Conservation (phyloP, 2,329 filamentous ascomycete species). For the Ampelomyces quisqualis region DNA sequence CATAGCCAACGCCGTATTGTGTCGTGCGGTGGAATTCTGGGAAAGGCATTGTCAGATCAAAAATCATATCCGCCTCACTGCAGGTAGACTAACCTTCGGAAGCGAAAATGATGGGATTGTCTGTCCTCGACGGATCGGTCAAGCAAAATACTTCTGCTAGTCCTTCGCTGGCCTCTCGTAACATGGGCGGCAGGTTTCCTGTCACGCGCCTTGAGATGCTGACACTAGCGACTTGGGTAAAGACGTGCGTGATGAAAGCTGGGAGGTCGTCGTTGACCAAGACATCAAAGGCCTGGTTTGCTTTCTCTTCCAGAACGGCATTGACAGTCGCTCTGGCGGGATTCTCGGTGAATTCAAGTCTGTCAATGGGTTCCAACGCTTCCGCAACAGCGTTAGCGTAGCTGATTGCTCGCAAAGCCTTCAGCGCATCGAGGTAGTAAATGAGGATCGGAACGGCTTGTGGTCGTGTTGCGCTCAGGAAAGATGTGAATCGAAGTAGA, state of each 20-base stretch:
- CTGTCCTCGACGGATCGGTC: conserved; percentile 69
- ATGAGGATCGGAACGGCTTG: conserved; percentile 65
- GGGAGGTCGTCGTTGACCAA: conserved; percentile 69
- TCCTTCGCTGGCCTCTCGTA: conserved; percentile 70
- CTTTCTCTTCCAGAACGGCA: conserved; percentile 61
- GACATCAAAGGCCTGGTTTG: conserved; percentile 63
- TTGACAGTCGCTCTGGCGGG: conserved; percentile 58
- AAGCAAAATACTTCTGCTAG: conserved; percentile 76
- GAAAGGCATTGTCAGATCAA: conserved; percentile 8
- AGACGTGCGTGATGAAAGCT: conserved; percentile 69
- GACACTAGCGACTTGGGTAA: conserved; percentile 67
- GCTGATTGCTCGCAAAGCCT: conserved; percentile 68
- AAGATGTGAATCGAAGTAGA: conserved; percentile 66
- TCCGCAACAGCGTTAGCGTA: conserved; percentile 70
- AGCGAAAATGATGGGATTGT: conserved; percentile 76
- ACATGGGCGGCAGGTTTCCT: conserved; percentile 63
- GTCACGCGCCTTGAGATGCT: conserved; percentile 69
- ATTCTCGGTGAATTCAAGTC: conserved; percentile 57
- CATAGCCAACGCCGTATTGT: conserved; percentile 72
- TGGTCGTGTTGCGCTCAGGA: conserved; percentile 61
- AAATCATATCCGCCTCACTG: background rate
- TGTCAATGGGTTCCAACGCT: conserved; percentile 58
- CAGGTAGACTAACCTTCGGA: too few relatives aligned
- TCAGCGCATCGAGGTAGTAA: conserved; percentile 71
- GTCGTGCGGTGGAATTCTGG: conserved; percentile 74